phyloP scores from a whole-genome alignment of 106 monocot species.

The Ottelia alismoides region DNA sequence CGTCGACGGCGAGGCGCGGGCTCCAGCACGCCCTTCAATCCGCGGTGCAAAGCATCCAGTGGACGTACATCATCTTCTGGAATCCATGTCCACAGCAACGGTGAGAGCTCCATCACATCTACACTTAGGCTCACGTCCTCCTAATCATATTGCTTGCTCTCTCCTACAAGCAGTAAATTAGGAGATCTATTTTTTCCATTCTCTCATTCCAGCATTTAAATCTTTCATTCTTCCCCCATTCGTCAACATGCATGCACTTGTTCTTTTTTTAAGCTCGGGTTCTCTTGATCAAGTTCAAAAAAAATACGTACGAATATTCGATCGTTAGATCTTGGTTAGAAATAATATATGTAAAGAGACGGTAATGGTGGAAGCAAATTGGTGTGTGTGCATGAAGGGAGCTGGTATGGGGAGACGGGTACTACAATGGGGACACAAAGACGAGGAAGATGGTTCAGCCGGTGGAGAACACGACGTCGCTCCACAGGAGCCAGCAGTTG shows the following conservation, averaged over 20 bases:
- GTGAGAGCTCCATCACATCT: constrained; percentile 20
- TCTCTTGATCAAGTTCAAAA: too few relatives aligned
- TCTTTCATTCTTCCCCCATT: too few relatives aligned
- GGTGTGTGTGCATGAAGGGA: too few relatives aligned
- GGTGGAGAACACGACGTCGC: constrained; percentile 44
- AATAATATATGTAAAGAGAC: too few relatives aligned
- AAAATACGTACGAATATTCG: too few relatives aligned
- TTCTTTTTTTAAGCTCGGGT: too few relatives aligned
- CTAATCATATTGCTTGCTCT: not conserved
- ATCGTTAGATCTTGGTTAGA: too few relatives aligned
- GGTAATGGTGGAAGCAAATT: too few relatives aligned
- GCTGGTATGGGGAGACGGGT: constrained; percentile 73
- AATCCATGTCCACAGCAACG: constrained; percentile 55
- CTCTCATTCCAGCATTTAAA: too few relatives aligned
- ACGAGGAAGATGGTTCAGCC: constrained; percentile 81
- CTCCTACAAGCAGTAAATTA: not conserved
- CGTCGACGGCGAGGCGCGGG: not conserved
- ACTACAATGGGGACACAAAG: constrained; percentile 82
- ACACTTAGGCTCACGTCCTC: too few relatives aligned
- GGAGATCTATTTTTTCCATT: too few relatives aligned
- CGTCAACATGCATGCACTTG: too few relatives aligned
- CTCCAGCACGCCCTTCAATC: constrained; percentile 44
- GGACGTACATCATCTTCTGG: constrained; percentile 95
- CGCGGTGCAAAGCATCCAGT: constrained; percentile 48
- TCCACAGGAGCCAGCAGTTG: constrained; percentile 65